Evolutionary conservation across 495 filamentous ascomycete species (phyloP).

Genomic region (Daldinia concentrica): DNA sequence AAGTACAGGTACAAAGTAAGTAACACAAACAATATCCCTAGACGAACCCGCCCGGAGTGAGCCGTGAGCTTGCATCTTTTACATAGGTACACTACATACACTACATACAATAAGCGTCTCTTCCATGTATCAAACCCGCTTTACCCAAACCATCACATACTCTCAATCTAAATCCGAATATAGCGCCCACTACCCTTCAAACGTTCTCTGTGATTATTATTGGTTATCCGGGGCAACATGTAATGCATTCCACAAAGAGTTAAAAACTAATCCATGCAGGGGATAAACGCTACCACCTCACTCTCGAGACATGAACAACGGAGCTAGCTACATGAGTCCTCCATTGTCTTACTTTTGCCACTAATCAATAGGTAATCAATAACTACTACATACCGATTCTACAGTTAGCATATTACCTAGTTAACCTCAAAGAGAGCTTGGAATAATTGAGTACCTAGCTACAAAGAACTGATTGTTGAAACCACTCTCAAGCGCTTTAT

Average conservation of each 20-base stretch:
- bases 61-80: neutral
- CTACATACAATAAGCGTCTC: too few species aligned
- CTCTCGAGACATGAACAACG: conserved; percentile 1
- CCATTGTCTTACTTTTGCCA: conserved; percentile 2
- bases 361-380: too few species aligned
- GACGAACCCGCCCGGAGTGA: too few species aligned
- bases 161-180: neutral
- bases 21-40: too few species aligned
- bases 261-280: conserved; percentile 14
- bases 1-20: neutral
- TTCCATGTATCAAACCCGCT: neutral
- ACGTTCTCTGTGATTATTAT: neutral
- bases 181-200: neutral
- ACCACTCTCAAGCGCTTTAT: neutral
- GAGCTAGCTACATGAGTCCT: neutral
- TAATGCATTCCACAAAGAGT: conserved; percentile 15
- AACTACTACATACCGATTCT: neutral
- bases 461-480: neutral
- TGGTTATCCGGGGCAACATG: neutral
- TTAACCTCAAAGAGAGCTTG: neutral
- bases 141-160: neutral
- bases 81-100: neutral
- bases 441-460: neutral
- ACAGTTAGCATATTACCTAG: neutral
- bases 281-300: neutral